phyloP scores from a whole-genome alignment of 2,329 filamentous ascomycete genomes.

The Simplicillium aogashimaense region DNA sequence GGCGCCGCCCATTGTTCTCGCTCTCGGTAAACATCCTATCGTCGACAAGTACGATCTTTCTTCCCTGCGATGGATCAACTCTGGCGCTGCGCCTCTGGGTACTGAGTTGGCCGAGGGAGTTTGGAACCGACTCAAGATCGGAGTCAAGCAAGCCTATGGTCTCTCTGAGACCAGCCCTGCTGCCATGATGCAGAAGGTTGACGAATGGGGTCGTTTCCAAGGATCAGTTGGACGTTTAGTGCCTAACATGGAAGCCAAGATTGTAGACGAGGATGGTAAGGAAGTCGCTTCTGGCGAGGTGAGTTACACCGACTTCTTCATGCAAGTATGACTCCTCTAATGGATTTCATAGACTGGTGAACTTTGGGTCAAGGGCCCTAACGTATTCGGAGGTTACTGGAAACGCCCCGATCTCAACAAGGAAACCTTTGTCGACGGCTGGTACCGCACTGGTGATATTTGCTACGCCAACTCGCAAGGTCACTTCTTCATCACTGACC shows the following conservation, averaged over 20 bases:
- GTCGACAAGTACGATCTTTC: slow-evolving; percentile 75
- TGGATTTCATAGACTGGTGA: slow-evolving; percentile 40
- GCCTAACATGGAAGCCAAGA: slow-evolving; percentile 72
- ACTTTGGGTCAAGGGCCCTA: slow-evolving; percentile 69
- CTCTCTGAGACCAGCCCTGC: slow-evolving; percentile 79
- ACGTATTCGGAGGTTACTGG: slow-evolving; percentile 70
- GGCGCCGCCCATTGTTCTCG: slow-evolving; percentile 74
- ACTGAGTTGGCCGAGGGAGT: slow-evolving; percentile 68
- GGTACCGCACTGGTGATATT: slow-evolving; percentile 86
- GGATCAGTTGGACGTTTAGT: slow-evolving; percentile 71
- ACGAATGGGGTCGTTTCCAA: slow-evolving; percentile 66
- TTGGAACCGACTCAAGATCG: slow-evolving; percentile 62
- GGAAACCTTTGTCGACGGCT: slow-evolving; percentile 68
- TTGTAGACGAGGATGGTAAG: slow-evolving; percentile 54
- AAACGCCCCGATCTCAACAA: slow-evolving; percentile 62
- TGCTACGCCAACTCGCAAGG: slow-evolving; percentile 67
- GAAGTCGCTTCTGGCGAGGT: slow-evolving; percentile 45
- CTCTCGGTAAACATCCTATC: slow-evolving; percentile 68
- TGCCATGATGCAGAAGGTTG: slow-evolving; percentile 63
- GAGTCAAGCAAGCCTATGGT: slow-evolving; percentile 88
- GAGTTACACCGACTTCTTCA: slow-evolving; percentile 4
- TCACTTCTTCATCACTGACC: slow-evolving; percentile 85
- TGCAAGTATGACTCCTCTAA: background rate
- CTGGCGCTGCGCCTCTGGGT: slow-evolving; percentile 77
- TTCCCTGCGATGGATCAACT: slow-evolving; percentile 74